Base-by-base conservation (phyloP, 1,284 basidiomycete genomes). In the Ganoderma leucocontextum region DNA sequence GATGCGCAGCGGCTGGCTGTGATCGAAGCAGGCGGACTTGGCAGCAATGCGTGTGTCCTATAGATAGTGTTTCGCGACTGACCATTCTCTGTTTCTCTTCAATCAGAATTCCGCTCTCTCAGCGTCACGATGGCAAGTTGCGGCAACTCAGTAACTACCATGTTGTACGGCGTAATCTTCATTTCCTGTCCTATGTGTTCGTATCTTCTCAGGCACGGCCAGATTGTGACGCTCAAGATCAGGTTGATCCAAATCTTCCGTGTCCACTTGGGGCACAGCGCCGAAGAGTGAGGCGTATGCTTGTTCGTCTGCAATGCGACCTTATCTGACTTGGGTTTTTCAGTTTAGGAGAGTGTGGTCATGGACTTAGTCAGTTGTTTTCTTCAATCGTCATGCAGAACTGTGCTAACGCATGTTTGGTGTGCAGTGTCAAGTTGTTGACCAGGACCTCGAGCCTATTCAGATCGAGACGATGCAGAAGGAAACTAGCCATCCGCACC, bases 261-360 rank as follows among this genome's bases (percentile, higher is more conserved):
- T 84, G 98, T 98, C 64, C 98, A 99, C 81, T 90, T 99, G 85
- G 99, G 98, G 98, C 97, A 99, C n/a, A n/a, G n/a, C n/a, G n/a
- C n/a, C n/a, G 84, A 98, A 97, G 84, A 95, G 94, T 90, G 78
- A 80, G 90, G 87, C 6, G 22, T n/a, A 29, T n/a, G 72, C 59
- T 70, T 38, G 73, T 65, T 36, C 35, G 73, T 55, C 53, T 62
- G 36, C 65, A 29, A 53, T 15, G 15, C 41, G 13, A 0, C 22
- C 22, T 29, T 53, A 47, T 38, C 63, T 66, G 39, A 72, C 75
- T 17, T 22, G 15, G 53, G 57, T 60, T 47, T 73, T 0, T n/a
- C 62, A 93, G 91, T 94, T 75, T 92, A 94, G 76, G 91, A 93
- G 81, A 95, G 93, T 77, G 95, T 99, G 59, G 95, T 97, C 74